Percentiles rank a stretch among this genome's conserved stretches.
These are phyloP conservation scores for Mortierella sp. DNA, from an alignment of 371 early-diverging fungal genomes.

Conservation along the genomic window DNA sequence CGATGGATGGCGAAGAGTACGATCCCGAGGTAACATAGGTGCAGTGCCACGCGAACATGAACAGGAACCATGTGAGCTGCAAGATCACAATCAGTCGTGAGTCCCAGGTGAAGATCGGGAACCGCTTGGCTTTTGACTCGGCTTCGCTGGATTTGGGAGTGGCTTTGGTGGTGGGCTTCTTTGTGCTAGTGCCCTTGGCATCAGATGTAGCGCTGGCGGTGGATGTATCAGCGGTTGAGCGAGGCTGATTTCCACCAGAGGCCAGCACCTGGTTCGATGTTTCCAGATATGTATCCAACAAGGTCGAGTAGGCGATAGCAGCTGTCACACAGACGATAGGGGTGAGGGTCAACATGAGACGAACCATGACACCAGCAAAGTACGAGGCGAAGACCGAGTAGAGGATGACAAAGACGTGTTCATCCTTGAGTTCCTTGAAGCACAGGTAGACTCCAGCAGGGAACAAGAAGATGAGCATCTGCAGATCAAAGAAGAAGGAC, in stretches of 20 bases:
- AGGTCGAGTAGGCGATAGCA: slow-evolving; percentile 88
- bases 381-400: slow-evolving; percentile 96
- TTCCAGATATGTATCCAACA: slow-evolving; percentile 84
- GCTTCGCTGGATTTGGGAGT: slow-evolving; percentile 28
- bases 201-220: slow-evolving; percentile 24
- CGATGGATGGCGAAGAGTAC: slow-evolving; percentile 99
- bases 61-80: slow-evolving; percentile 71
- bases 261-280: slow-evolving; percentile 40
- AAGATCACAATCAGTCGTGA: slow-evolving; percentile 61
- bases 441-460: slow-evolving; percentile 98
- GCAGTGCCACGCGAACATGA: slow-evolving; percentile 95
- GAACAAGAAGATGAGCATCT: slow-evolving; percentile 92
- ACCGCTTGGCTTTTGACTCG: slow-evolving; percentile 49
- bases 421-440: slow-evolving; percentile 91
- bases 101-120: slow-evolving; percentile 57
- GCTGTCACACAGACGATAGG: slow-evolving; percentile 96
- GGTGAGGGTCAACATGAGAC: slow-evolving; percentile 97
- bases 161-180: slow-evolving; percentile 11
- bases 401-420: slow-evolving; percentile 96
- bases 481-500: slow-evolving; percentile 98
- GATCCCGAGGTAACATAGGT: slow-evolving; percentile 98
- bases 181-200: slow-evolving; percentile 10
- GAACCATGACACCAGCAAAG: slow-evolving; percentile 99
- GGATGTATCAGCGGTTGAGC: background rate
- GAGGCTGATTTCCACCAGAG: background rate